These are phyloP conservation scores for Marchantia paleacea DNA, from an alignment of 225 moss, liverwort and hornwort genomes.

Conservation along the genomic window DNA sequence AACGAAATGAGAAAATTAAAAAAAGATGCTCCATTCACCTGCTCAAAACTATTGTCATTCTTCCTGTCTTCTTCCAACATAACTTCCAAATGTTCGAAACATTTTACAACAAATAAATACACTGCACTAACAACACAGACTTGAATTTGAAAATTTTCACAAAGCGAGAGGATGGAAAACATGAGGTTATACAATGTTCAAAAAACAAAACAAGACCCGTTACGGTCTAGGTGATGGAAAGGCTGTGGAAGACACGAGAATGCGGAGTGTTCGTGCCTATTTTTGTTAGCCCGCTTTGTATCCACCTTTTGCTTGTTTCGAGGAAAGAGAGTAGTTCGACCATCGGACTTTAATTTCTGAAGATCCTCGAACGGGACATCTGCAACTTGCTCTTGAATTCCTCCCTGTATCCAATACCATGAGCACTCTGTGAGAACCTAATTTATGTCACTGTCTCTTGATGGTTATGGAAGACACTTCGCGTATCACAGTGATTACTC, in stretches of 20 bases:
- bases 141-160: no score
- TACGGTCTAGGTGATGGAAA: no score
- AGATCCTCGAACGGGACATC: slow-evolving; percentile 78
- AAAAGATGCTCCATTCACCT: not conserved
- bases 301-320: slow-evolving; percentile 41
- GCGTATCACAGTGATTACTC: not conserved
- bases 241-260: not conserved
- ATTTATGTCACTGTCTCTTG: not conserved
- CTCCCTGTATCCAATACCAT: slow-evolving; percentile 44
- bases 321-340: slow-evolving; percentile 47
- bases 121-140: no score
- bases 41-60: not conserved
- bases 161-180: no score
- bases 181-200: no score
- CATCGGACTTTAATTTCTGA: slow-evolving; percentile 70
- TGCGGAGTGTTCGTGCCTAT: slow-evolving; percentile 45
- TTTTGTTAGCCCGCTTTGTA: slow-evolving; percentile 88
- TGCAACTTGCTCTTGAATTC: slow-evolving; percentile 60
- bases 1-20: not conserved
- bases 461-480: no score
- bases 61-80: no score
- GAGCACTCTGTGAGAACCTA: not conserved
- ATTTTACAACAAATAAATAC: no score
- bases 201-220: no score
- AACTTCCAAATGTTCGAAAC: no score